phyloP scores from a whole-genome alignment of 306 rosid genomes.

The Bauhinia variegata region DNA sequence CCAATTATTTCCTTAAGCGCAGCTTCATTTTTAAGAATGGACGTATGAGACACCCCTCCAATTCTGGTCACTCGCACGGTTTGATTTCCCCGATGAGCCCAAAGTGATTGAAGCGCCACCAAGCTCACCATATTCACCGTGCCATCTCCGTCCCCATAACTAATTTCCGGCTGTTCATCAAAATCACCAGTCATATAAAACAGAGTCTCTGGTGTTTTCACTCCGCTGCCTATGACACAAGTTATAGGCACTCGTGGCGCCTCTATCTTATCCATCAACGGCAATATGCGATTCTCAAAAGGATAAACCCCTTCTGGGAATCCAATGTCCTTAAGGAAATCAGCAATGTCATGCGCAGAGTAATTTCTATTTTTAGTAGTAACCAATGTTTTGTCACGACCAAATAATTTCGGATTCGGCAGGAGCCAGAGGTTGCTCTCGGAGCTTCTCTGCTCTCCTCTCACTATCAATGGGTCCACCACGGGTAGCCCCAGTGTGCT shows the following conservation, averaged over 20 bases:
- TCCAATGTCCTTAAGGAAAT: conserved; percentile 74
- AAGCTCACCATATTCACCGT: conserved; percentile 82
- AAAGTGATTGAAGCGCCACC: conserved; percentile 59
- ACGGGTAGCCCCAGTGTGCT: conserved; percentile 76
- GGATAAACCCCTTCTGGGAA: conserved; percentile 65
- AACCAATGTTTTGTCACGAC: conserved; percentile 47
- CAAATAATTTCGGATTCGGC: conserved; percentile 72
- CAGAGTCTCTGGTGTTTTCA: conserved; percentile 68
- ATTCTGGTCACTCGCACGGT: conserved; percentile 52
- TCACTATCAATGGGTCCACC: conserved; percentile 71
- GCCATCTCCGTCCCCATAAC: conserved; percentile 86
- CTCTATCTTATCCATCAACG: conserved; percentile 43
- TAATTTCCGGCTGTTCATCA: conserved; percentile 64
- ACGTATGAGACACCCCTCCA: conserved; percentile 62
- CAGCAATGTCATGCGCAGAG: conserved; percentile 56
- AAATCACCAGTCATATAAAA: conserved; percentile 55
- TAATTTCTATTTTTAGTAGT: conserved; percentile 51
- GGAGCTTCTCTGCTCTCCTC: conserved; percentile 80
- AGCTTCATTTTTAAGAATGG: conserved; percentile 55
- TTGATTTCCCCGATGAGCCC: conserved; percentile 61
- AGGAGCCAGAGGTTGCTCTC: conserved; percentile 87
- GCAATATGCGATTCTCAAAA: conserved; percentile 58
- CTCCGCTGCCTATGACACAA: conserved; percentile 67
- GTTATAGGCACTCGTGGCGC: conserved; percentile 76
- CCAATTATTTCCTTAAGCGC: conserved; percentile 54